Evolutionary conservation across 225 moss, liverwort and hornwort species (phyloP).

Genomic region (Ulota crispa): DNA sequence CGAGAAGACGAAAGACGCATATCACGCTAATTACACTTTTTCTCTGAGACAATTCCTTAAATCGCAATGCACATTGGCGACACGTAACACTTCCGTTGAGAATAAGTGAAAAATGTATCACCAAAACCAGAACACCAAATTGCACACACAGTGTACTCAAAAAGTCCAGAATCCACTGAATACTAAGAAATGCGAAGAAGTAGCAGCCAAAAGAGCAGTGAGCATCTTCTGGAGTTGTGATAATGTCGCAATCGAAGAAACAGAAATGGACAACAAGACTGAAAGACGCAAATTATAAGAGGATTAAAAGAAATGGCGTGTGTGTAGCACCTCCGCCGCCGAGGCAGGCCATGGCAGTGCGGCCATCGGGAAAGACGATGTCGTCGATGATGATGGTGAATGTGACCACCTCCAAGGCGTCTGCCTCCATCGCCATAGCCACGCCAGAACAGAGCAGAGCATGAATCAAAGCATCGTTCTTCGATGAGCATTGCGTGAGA

Average conservation of each 20-base stretch:
- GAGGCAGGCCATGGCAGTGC: constrained; percentile 81
- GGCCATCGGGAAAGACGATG: constrained; percentile 90
- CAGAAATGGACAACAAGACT: neutral
- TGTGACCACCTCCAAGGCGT: constrained; percentile 67
- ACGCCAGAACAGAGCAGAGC: neutral
- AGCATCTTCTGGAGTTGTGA: neutral
- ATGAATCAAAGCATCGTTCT: neutral
- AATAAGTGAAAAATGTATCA: neutral
- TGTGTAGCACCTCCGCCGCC: constrained; percentile 82
- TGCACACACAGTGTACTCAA: neutral
- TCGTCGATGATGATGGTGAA: constrained; percentile 94
- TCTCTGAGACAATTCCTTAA: no score
- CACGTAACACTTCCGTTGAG: no score
- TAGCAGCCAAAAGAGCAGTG: neutral
- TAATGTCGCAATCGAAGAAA: neutral
- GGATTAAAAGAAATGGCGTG: neutral
- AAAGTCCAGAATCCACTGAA: neutral
- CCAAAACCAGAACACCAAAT: neutral
- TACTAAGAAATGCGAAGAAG: neutral
- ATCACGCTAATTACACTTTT: no score
- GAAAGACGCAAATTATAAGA: neutral
- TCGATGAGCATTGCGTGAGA: no score
- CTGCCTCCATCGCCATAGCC: constrained; percentile 36
- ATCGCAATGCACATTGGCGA: neutral
- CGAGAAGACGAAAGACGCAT: no score